These are phyloP conservation scores for Sporobolomyces phaffii DNA, from an alignment of 768 basidiomycete genomes.

Conservation along the genomic window DNA sequence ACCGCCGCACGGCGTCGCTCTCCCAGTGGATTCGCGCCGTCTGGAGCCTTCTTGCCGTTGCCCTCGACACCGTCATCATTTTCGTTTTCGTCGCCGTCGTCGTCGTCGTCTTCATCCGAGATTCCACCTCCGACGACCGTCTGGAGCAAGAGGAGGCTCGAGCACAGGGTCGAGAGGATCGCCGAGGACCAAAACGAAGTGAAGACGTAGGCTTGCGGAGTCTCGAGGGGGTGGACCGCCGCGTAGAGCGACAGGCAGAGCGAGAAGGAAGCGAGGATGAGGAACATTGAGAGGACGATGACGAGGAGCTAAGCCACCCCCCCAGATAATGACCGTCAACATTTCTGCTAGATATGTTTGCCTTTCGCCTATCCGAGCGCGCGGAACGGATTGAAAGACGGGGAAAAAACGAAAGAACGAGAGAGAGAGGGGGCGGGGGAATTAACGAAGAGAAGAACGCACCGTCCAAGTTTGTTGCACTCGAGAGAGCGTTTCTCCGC, in stretches of 20 bases:
- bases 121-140: neutral
- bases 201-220: conserved; percentile 1
- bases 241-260: neutral
- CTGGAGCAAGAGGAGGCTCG: neutral
- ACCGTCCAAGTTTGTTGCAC: conserved; percentile 5
- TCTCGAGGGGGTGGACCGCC: neutral
- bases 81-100: too few relatives aligned
- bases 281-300: conserved; percentile 2
- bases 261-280: conserved; percentile 4
- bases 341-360: too few relatives aligned
- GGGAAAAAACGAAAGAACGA: too few relatives aligned
- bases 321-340: too few relatives aligned
- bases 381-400: too few relatives aligned
- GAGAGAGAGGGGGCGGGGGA: neutral
- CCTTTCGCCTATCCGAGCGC: too few relatives aligned
- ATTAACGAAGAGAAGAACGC: neutral
- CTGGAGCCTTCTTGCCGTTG: too few relatives aligned
- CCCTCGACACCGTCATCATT: too few relatives aligned
- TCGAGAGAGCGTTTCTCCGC: neutral
- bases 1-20: too few relatives aligned
- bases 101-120: too few relatives aligned
- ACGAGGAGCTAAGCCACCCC: conserved; percentile 4
- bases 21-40: too few relatives aligned
- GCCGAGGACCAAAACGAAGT: conserved; percentile 5
- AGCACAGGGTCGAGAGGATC: neutral